Conservation (phyloP, 2,329 filamentous ascomycete genomes). For the Verticillium nubilum region DNA sequence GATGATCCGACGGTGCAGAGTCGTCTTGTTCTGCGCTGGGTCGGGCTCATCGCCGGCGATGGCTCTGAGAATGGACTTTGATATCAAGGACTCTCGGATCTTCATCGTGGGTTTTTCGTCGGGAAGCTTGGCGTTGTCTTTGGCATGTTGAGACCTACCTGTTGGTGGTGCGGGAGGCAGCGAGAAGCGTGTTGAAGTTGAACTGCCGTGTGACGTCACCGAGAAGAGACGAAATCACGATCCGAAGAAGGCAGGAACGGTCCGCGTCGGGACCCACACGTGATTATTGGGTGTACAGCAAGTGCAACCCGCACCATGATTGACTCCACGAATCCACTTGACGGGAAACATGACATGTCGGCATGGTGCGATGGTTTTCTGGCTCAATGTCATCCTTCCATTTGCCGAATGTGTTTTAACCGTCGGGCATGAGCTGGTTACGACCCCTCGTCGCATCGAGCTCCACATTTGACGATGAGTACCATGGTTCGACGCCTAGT, state of each 20-base stretch:
- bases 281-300: too few relatives aligned
- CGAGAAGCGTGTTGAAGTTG: too few relatives aligned
- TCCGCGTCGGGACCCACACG: too few relatives aligned
- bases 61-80: conserved; percentile 52
- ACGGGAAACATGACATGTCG: too few relatives aligned
- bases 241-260: too few relatives aligned
- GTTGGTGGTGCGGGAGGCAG: too few relatives aligned
- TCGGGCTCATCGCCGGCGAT: conserved; percentile 37
- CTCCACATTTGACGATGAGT: neutral
- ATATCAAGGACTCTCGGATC: conserved; percentile 36
- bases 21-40: neutral
- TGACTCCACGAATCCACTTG: too few relatives aligned
- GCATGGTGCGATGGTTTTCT: too few relatives aligned
- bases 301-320: too few relatives aligned
- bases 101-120: conserved; percentile 16
- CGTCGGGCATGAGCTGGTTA: neutral
- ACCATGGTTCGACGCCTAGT: neutral
- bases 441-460: neutral
- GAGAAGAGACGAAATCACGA: too few relatives aligned
- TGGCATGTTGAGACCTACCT: neutral
- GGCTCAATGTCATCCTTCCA: neutral
- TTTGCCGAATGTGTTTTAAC: neutral
- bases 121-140: neutral
- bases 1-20: conserved; percentile 19
- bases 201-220: too few relatives aligned